Evolutionary conservation across 169 alveolate genomes (phyloP).

Genomic region (Plasmodium malariae): DNA sequence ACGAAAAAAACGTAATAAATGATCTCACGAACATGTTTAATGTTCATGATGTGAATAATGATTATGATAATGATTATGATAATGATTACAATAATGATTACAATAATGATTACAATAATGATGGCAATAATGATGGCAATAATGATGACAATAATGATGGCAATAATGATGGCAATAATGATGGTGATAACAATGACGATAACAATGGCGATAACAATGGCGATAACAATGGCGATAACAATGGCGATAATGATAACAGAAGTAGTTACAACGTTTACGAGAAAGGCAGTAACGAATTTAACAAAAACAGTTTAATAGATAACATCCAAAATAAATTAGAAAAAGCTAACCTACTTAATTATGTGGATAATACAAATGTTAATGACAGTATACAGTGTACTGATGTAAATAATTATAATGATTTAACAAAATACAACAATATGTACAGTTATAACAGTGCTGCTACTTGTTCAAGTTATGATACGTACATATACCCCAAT

Average conservation of each 20-base stretch:
- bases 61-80: not conserved
- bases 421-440: not conserved
- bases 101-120: not conserved
- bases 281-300: not conserved
- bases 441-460: not conserved
- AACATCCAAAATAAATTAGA: not conserved
- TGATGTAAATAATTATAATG: not conserved
- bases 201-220: not conserved
- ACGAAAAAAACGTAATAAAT: no score
- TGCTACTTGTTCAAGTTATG: no score
- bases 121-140: not conserved
- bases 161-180: slow-evolving; percentile 2
- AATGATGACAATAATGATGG: not conserved
- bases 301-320: not conserved
- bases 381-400: not conserved
- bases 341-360: not conserved
- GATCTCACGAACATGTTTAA: no score
- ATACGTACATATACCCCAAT: not conserved
- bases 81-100: not conserved
- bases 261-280: not conserved
- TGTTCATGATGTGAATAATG: not conserved
- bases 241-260: not conserved
- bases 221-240: not conserved
- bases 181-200: not conserved
- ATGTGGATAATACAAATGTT: not conserved